Base-by-base conservation (phyloP, 805 yeast species). In the Candida palmyrensis region DNA sequence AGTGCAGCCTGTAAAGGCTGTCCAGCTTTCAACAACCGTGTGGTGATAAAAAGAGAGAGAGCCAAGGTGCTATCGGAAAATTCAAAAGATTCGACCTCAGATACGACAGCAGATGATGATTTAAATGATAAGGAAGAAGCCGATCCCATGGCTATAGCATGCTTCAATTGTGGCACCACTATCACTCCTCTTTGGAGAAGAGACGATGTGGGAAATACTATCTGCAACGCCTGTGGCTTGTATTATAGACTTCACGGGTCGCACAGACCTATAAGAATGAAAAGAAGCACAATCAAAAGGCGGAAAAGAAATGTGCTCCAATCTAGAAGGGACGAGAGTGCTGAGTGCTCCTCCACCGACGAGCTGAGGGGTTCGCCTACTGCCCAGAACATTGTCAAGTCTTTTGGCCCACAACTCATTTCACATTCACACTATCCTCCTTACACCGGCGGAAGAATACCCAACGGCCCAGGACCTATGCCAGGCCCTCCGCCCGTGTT, bases 131-230 rank as follows among this genome's bases (percentile, higher is more conserved):
- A 37, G 26, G 48, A 32, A 30, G 53, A 45, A 27, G 55, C 61
- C 13, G 74, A 61, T 26, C 62, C 71, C 18, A 63, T 77, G 30
- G 82, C 82, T 8, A 75, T 85, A 6, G 87, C 94, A 0, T 85
- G 95, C 53, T 79, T 74, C 43, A 86, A 85, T 60, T 85, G 95
- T 59, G 79, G 79, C 3, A 82, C 92, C 9, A 85, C 92, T 1
- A 82, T 82, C 36, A 85, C 95, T 1, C 95, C 95, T 0, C 60
- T 85, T 9, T 85, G 95, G 95, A 69, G 95, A 51, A 65, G 95
- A 40, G 89, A 84, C 51, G 88, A 78, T 42, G 68, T 68, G 5
- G 95, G 95, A 3, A 79, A 84, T 46, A 82, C 88, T 17, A 84
- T 86, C 16, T 85, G 95, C 64, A 85, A 85, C 49, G 95, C 95